Percentiles rank a stretch among this genome's conserved stretches.
Conservation (phyloP, 441 rosid genomes). For the Arabidopsis lyrata region DNA sequence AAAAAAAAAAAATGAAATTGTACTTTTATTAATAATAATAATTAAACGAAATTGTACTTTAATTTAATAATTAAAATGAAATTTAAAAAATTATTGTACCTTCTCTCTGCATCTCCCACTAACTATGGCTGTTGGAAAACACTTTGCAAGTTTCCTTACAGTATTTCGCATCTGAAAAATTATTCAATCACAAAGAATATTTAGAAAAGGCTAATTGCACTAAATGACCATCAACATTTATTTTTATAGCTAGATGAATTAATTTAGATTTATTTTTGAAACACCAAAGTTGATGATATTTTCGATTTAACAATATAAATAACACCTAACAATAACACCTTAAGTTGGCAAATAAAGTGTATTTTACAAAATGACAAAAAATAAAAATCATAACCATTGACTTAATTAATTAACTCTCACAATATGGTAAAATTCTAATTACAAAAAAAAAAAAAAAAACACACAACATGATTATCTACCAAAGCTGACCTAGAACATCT, state of each 20-base stretch:
- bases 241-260: too few relatives aligned
- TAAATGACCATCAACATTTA: neutral
- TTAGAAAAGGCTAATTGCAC: neutral
- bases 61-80: neutral
- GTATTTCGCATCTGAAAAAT: constrained; percentile 75
- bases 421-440: neutral
- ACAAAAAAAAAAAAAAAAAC: neutral
- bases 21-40: too few relatives aligned
- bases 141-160: constrained; percentile 64
- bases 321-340: neutral
- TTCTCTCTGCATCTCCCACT: constrained; percentile 94
- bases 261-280: neutral
- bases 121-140: constrained; percentile 89
- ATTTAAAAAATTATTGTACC: constrained; percentile 52
- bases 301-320: neutral
- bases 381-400: neutral
- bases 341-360: neutral
- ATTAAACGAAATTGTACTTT: neutral
- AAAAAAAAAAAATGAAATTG: too few relatives aligned
- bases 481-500: neutral
- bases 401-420: neutral
- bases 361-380: neutral
- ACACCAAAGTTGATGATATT: neutral
- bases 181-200: neutral
- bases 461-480: neutral